Conservation (phyloP, 177 flowering plant species). For the Vitis hybrid region DNA sequence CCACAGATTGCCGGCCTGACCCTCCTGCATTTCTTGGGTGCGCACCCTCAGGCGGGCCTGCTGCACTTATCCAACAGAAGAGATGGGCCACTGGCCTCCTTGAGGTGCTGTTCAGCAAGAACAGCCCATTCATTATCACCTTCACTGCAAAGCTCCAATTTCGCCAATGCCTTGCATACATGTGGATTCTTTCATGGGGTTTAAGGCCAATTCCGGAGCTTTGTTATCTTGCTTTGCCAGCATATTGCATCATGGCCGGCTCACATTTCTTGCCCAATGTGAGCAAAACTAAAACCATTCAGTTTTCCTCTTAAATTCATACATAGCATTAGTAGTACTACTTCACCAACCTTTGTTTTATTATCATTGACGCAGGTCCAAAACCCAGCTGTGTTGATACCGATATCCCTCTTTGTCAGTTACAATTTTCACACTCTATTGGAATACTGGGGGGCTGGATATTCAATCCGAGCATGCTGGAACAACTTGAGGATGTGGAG, state of each 20-base stretch:
- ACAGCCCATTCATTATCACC: conserved; percentile 27
- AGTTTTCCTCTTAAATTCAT: neutral
- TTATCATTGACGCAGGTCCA: conserved; percentile 25
- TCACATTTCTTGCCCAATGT: conserved; percentile 50
- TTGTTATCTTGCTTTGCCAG: conserved; percentile 43
- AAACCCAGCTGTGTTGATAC: conserved; percentile 35
- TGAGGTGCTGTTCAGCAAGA: conserved; percentile 35
- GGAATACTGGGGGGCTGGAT: conserved; percentile 26
- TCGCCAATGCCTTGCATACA: conserved; percentile 39
- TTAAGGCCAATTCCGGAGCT: conserved; percentile 38
- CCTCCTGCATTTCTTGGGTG: conserved; percentile 48
- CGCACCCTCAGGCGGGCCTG: conserved; percentile 32
- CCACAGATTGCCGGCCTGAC: conserved; percentile 20
- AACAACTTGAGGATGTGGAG: conserved; percentile 37
- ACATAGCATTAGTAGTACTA: no score
- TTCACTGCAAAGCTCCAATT: conserved; percentile 32
- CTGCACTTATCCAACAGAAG: conserved; percentile 34
- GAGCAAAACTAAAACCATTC: neutral
- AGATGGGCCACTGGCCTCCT: conserved; percentile 60
- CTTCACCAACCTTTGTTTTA: no score
- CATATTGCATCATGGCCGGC: conserved; percentile 44
- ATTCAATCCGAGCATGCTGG: conserved; percentile 46
- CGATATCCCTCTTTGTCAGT: conserved; percentile 27
- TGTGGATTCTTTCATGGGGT: conserved; percentile 22
- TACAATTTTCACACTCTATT: conserved; percentile 27